Evolutionary conservation across 2,329 filamentous ascomycete species (phyloP).

Genomic region (Canariomyces notabilis): DNA sequence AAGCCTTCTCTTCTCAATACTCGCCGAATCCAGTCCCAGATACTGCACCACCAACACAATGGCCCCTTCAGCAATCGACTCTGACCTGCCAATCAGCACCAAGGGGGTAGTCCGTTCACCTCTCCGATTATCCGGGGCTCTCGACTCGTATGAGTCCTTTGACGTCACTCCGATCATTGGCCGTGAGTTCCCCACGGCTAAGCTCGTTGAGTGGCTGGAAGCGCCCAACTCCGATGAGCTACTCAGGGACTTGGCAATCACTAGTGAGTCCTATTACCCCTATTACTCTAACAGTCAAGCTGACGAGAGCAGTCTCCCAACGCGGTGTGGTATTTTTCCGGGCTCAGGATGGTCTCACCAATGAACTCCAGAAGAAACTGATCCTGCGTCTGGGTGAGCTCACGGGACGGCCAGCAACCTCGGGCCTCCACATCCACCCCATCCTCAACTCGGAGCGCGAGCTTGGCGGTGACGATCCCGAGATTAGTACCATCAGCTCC

Average conservation of each 20-base stretch:
- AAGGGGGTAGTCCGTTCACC: slow-evolving; percentile 30
- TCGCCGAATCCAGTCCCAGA: neutral
- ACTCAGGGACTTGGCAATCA: slow-evolving; percentile 62
- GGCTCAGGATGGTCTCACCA: slow-evolving; percentile 50
- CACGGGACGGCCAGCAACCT: slow-evolving; percentile 52
- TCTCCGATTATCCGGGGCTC: slow-evolving; percentile 44
- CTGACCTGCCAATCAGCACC: slow-evolving; percentile 9
- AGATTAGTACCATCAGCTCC: slow-evolving; percentile 58
- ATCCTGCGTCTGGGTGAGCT: slow-evolving; percentile 55
- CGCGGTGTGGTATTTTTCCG: slow-evolving; percentile 63
- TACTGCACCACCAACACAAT: slow-evolving; percentile 11
- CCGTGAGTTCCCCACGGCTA: slow-evolving; percentile 53
- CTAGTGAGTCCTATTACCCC: slow-evolving; percentile 40
- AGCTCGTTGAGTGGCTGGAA: slow-evolving; percentile 56
- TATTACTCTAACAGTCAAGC: neutral
- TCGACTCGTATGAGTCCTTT: slow-evolving; percentile 49
- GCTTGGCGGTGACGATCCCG: slow-evolving; percentile 45
- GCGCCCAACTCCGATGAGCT: slow-evolving; percentile 59
- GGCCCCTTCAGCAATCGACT: slow-evolving; percentile 26
- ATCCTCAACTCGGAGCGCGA: slow-evolving; percentile 50
- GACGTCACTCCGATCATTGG: slow-evolving; percentile 60
- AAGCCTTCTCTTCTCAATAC: neutral
- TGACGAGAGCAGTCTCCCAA: slow-evolving; percentile 46
- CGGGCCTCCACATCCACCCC: slow-evolving; percentile 57
- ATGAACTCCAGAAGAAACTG: slow-evolving; percentile 56